These are phyloP conservation scores for Periconia digitata DNA, from an alignment of 2,329 filamentous ascomycete genomes.

Conservation along the genomic window DNA sequence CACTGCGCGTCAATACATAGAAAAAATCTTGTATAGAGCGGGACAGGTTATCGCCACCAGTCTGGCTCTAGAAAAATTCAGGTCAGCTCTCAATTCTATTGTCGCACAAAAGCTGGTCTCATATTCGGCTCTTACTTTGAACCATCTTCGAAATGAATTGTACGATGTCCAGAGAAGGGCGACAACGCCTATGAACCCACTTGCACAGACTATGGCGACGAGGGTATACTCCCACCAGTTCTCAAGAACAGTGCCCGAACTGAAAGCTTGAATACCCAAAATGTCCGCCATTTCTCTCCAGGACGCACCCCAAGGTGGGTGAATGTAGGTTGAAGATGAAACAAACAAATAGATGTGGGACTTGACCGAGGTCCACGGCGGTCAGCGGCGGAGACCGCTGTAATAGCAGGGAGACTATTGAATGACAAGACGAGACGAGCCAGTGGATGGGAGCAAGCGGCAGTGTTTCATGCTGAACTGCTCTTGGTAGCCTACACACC, in stretches of 20 bases:
- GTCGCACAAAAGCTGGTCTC: neutral
- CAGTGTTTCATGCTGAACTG: slow-evolving; percentile 22
- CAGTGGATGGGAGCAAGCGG: slow-evolving; percentile 8
- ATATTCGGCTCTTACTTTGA: slow-evolving; percentile 20
- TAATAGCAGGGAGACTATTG: slow-evolving; percentile 12
- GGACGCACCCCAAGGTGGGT: neutral
- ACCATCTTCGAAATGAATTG: slow-evolving; percentile 17
- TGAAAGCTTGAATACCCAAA: slow-evolving; percentile 34
- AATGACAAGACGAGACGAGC: slow-evolving; percentile 10
- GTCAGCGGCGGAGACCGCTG: slow-evolving; percentile 11
- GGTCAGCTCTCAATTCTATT: slow-evolving; percentile 9
- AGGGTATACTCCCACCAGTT: slow-evolving; percentile 40
- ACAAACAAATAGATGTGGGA: neutral
- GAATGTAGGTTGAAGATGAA: neutral
- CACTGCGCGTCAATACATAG: slow-evolving; percentile 25
- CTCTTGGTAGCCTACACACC: slow-evolving; percentile 4
- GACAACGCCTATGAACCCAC: slow-evolving; percentile 28
- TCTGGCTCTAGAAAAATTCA: slow-evolving; percentile 12
- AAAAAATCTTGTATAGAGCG: slow-evolving; percentile 34
- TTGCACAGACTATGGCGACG: slow-evolving; percentile 33
- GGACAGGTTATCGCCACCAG: slow-evolving; percentile 20
- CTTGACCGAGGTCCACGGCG: slow-evolving; percentile 4
- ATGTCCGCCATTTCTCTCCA: slow-evolving; percentile 27
- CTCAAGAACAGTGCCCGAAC: slow-evolving; percentile 18
- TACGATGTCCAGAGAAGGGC: slow-evolving; percentile 30